phyloP scores from a whole-genome alignment of 2,329 filamentous ascomycete genomes.

The Paraconiothyrium sp. region DNA sequence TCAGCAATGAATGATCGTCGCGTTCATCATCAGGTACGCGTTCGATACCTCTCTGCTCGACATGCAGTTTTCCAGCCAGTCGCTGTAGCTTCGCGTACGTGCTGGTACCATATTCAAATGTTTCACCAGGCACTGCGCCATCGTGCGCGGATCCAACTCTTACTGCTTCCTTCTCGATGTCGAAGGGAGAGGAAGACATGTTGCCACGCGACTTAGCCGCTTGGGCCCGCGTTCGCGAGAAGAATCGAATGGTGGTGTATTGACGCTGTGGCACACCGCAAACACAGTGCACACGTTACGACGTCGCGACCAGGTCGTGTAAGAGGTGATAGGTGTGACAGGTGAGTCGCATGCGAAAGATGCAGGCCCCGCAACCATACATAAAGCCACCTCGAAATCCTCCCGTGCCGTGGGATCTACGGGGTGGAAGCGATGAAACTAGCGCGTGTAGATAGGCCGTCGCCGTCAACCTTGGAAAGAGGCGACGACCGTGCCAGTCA shows the following conservation, averaged over 20 bases:
- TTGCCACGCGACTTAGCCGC: not conserved
- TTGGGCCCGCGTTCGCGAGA: not conserved
- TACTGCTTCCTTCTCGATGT: conserved; percentile 40
- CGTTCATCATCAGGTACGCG: conserved; percentile 76
- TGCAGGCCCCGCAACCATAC: conserved; percentile 1
- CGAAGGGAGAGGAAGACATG: conserved; percentile 13
- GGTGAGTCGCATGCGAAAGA: not conserved
- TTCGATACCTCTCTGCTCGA: conserved; percentile 81
- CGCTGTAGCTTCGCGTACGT: conserved; percentile 69
- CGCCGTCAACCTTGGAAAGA: not conserved
- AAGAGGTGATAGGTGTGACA: conserved; percentile 1
- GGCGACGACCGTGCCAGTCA: not conserved
- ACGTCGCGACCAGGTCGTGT: not conserved
- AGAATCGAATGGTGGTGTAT: not conserved
- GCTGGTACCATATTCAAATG: conserved; percentile 65
- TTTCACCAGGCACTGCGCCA: conserved; percentile 66
- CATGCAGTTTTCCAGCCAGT: conserved; percentile 70
- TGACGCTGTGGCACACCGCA: no score
- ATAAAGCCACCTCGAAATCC: not conserved
- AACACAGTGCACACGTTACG: not conserved
- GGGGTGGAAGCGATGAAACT: not conserved
- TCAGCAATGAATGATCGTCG: conserved; percentile 69
- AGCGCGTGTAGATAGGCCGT: conserved; percentile 4
- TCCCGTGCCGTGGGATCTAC: not conserved
- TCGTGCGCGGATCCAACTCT: conserved; percentile 39